Base-by-base conservation (phyloP, 2,329 filamentous ascomycete species). In the Colletotrichum orbiculare region DNA sequence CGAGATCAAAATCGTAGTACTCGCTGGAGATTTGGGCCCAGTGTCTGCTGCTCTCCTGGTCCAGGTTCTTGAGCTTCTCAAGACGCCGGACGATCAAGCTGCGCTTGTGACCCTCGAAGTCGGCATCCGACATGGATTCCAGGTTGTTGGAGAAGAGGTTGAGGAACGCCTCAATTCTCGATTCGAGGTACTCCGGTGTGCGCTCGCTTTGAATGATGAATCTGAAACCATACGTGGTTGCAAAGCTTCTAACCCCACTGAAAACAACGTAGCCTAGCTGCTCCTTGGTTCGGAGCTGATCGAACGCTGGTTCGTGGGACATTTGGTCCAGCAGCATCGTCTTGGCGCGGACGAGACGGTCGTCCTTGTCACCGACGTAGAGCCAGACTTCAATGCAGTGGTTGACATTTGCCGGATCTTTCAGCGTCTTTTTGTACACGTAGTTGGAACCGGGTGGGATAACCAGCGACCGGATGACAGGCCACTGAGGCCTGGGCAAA, bases 191-290 rank as follows among this genome's bases (percentile, higher is more conserved):
- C 46, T 90, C 84, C 0, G 92, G 91, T 2, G 90, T 89, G 74
- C 91, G 91, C 78, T 99, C 95, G 74, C 93, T 97, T 80, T 99
- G 96, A 37, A 99, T 93, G 67, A 98, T 87, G 68, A 99, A 91
- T 6, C 94, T 87, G 78, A 96, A 96, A 1, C 92, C 93, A 71
- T 93, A 90, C 0, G 91, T 95, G 1, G 91, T 94, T n/a, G 88
- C 81, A 60, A 91, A 88, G 56, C 86, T 85, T 43, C 90, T 84
- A 10, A 89, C 84, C 35, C 93, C 92, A 53, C 92, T 95, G 78
- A 95, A 97, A 1, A 99, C 95, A 57, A 99, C 92, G 71, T 99
- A 99, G 11, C 96, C 96, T 7, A 99, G 89, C 78, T 99, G 95
- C 77, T 99, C 95, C 78, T 98, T 97, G 47, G 96, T 98, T 54